Evolutionary conservation across 2,329 filamentous ascomycete genomes (phyloP), one percentile per base, ranked within the genome.

Genomic region (Cordyceps pruinosa): DNA sequence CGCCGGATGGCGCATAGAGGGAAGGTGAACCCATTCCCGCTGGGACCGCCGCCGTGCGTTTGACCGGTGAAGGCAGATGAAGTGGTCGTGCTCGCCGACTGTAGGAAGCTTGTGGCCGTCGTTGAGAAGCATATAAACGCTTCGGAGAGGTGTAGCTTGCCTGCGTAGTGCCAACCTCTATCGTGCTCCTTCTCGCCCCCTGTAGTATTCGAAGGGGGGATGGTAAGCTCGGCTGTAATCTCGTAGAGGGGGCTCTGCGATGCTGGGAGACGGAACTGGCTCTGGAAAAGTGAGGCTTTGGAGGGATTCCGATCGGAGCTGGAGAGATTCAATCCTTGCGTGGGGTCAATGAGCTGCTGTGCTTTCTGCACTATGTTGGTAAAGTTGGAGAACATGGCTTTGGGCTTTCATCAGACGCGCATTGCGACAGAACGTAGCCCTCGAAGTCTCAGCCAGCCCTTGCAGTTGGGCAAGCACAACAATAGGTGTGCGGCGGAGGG

Each of bases 101-200:
- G 86, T 42, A 89, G 72, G 72, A 97, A 97, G 75, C 90, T 95
- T 10, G 90, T 89, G 17, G 90, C 86, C 53, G 94, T 90, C 8
- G 94, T 97, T 0, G 92, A 97, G 77, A 99, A 99, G 79, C 92
- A 97, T 65, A 99, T 85, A 73, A 89, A 99, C 65, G 89, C 84
- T 75, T 99, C 93, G 71, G 91, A 97, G 61, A 99, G 77, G 70
- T 99, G 93, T 53, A 99, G 82, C 72, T 92, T 92, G 51, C 94
- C 94, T 25, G 87, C 86, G 76, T 99, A 97, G 69, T 92, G 89
- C 73, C 88, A 96, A 64, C 90, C 90, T 64, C 83, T 80, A 58
- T 86, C 85, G 56, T 83, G 82, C 62, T 86, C 82, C 71, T 86
- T 86, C 64, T 90, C 88, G 60, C 87, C 86, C 49, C 86, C 83